Evolutionary conservation across 2,329 filamentous ascomycete species (phyloP).

Genomic region (Incumbomyces lentus): DNA sequence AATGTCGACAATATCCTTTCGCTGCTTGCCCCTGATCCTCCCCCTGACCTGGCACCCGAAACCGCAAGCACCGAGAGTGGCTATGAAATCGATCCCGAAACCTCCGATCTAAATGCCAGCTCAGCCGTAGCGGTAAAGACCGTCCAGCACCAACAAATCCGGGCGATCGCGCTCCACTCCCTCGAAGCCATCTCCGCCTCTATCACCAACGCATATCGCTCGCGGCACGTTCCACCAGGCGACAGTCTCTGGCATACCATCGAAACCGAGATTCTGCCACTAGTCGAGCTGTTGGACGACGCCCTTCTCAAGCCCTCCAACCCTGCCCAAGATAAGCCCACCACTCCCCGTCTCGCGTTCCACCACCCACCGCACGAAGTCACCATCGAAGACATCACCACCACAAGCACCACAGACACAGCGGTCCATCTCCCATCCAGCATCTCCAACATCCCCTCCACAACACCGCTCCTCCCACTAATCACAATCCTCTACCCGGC

Average conservation of each 20-base stretch:
- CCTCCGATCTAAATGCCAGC: neutral
- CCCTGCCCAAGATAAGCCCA: neutral
- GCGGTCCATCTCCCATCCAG: neutral
- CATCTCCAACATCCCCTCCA: slow-evolving; percentile 25
- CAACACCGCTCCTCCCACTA: slow-evolving; percentile 25
- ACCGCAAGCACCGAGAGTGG: too few species aligned
- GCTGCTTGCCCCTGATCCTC: slow-evolving; percentile 1
- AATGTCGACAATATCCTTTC: neutral
- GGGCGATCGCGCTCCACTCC: neutral
- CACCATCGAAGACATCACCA: neutral
- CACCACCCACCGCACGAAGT: neutral
- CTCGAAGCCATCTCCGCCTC: neutral
- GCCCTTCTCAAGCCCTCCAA: neutral
- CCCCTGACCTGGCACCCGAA: neutral
- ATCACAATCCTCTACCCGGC: slow-evolving; percentile 31
- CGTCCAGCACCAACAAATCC: neutral
- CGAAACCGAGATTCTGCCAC: slow-evolving; percentile 13
- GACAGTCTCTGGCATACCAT: slow-evolving; percentile 13
- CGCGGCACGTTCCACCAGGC: neutral
- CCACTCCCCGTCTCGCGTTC: neutral
- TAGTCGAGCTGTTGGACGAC: slow-evolving; percentile 9
- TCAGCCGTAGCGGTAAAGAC: neutral
- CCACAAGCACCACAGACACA: neutral
- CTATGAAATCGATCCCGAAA: neutral
- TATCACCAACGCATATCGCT: neutral